Percentiles rank a stretch among this genome's conserved stretches.
These are phyloP conservation scores for Malus sylvestris DNA, from an alignment of 306 rosid genomes.

Conservation along the genomic window DNA sequence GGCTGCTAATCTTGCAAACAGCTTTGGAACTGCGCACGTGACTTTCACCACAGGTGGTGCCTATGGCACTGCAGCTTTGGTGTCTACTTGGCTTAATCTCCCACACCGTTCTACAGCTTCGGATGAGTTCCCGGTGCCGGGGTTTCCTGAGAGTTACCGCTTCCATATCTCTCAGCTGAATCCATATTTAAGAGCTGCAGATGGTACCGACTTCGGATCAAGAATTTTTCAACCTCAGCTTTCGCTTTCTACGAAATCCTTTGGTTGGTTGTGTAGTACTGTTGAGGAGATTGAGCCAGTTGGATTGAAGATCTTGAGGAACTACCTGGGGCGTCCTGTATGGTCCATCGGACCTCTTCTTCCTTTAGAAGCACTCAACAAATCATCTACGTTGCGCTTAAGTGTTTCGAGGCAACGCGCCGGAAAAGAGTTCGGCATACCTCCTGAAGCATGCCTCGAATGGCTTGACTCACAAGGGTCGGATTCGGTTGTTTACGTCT, in stretches of 20 bases:
- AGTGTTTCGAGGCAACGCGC: constrained; percentile 19
- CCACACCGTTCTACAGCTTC: constrained; percentile 42
- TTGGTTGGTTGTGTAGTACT: constrained; percentile 62
- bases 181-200: constrained; percentile 32
- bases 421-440: constrained; percentile 43
- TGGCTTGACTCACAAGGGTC: constrained; percentile 45
- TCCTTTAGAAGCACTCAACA: constrained; percentile 3
- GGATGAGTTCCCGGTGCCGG: constrained; percentile 45
- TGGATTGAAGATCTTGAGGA: constrained; percentile 48
- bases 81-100: constrained; percentile 54
- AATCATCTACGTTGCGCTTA: constrained; percentile 4
- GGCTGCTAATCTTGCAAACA: constrained; percentile 43
- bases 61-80: constrained; percentile 56
- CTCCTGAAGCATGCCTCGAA: constrained; percentile 34
- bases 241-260: constrained; percentile 24
- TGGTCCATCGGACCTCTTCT: constrained; percentile 57
- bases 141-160: constrained; percentile 47
- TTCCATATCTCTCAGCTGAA: constrained; percentile 48
- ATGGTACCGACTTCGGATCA: constrained; percentile 56
- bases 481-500: constrained; percentile 56
- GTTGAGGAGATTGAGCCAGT: constrained; percentile 54
- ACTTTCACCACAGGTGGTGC: constrained; percentile 61
- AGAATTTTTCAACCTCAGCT: constrained; percentile 36
- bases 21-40: constrained; percentile 28
- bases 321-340: constrained; percentile 29